Base-by-base conservation (phyloP, 208 protist species). In the Leishmania major region DNA sequence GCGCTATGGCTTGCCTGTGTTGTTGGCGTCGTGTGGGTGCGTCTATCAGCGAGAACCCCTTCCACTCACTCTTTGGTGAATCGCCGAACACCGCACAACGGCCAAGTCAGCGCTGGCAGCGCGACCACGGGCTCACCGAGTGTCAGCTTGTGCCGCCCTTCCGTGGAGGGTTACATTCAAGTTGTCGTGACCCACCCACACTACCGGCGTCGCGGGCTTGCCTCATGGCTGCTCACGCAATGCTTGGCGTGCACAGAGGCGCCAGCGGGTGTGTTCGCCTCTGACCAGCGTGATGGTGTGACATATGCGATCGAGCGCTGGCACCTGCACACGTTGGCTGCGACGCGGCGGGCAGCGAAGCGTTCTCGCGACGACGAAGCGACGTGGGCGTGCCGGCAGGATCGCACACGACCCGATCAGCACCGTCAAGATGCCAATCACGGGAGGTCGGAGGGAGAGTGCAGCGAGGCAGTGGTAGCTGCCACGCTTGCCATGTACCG, bases 131-230 rank as follows among this genome's bases (percentile, higher is more conserved):
- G 3, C 40, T 49, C 67, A 28, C 28, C 35, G 15, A 40, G 35
- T 15, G 51, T n/a, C 3, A 28, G 40, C 22, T n/a, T 45, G 43
- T 7, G 45, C 70, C 62, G 45, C n/a, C 53, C 37, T 13, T 25
- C 49, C 31, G 84, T 95, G 31, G 91, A 97, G 69, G 94, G 92
- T n/a, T 97, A 97, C 72, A 49, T 97, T 70, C 92, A 97, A 64
- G 80, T 97, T 35, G 91, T 97, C 0, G 76, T 93, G 40, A 86
- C 83, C 6, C 79, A 86, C 70, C 77, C 80, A 31, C 22, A 19
- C 37, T 83, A 83, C 64, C 90, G 93, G 19, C 82, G 85, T 40
- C 82, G 75, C 15, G 87, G 87, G 1, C 75, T 96, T 11, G 93
- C 84, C 2, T 71, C 67, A 31, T 47, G 49, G 51, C 74, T 96